Base-by-base conservation (phyloP, 768 basidiomycete species). In the Cytidiella melzeri region DNA sequence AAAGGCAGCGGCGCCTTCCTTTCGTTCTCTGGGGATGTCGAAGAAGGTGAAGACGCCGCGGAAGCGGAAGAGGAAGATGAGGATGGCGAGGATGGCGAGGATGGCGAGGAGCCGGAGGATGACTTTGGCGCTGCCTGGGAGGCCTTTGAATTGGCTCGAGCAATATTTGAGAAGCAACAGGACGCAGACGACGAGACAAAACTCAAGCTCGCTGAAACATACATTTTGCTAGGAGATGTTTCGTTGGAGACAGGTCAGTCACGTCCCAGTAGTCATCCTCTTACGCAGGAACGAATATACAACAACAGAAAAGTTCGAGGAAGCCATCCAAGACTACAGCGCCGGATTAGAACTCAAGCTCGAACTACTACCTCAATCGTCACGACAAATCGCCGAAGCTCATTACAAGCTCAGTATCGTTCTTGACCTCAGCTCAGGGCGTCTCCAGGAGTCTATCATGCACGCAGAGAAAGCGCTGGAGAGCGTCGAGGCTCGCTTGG, bases 71-170 rank as follows among this genome's bases (percentile, higher is more conserved):
- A 74, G 11, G 77, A 68, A 1, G 81, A 71, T 0, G 79, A 72
- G 0, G 81, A 74, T 0, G 78, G 73, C 3, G 81, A 76, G 5
- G 80, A 70, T 1, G 83, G 75, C 7, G 87, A 70, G 2, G 86
- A 80, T 3, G 87, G 83, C 11, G 87, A 64, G 3, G 91, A 89
- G 58, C 91, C 90, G 0, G 95, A 96, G 59, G 96, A 99, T 57
- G 96, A 98, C 60, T 96, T 96, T 66, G 96, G 95, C 56, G 92
- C 91, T 21, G 92, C 96, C 11, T 99, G 95, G 93, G 90, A 96
- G 62, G 85, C 95, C 2, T 74, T 99, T n/a, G 96, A 99, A 57
- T 81, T 95, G 48, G 94, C 95, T 19, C 76, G 94, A 36, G 80
- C 84, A 10, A 84, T 95, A 51, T 93, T 90, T 59, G 80, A 83